Evolutionary conservation across 2,329 filamentous ascomycete genomes (phyloP).

Genomic region (Colletotrichum eremochloae): DNA sequence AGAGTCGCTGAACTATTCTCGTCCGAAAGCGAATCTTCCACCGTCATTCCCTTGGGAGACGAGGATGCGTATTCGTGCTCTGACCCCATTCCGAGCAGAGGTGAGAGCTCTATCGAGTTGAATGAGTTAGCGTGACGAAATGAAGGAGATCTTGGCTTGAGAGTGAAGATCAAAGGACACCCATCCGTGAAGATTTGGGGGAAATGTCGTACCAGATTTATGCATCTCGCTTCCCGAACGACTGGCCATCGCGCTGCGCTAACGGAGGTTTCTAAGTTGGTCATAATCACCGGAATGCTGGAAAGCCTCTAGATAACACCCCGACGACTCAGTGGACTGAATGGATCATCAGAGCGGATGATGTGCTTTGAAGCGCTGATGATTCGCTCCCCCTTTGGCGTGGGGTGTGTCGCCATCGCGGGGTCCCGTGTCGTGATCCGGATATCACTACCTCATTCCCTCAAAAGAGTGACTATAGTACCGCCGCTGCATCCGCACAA

Average conservation of each 20-base stretch:
- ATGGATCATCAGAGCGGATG: conserved; percentile 18
- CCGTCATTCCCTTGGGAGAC: conserved; percentile 25
- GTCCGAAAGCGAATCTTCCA: conserved; percentile 24
- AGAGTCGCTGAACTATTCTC: conserved; percentile 4
- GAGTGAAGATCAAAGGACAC: background rate
- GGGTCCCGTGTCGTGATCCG: conserved; percentile 40
- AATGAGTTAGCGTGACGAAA: conserved; percentile 3
- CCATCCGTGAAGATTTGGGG: too few species aligned
- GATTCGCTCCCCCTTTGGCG: conserved; percentile 37
- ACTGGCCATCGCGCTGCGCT: conserved; percentile 32
- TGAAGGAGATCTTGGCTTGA: background rate
- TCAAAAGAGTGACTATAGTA: background rate
- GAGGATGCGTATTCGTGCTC: conserved; percentile 35
- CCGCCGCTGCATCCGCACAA: background rate
- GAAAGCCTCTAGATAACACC: conserved; percentile 5
- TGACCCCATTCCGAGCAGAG: conserved; percentile 36
- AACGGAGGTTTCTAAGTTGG: conserved; percentile 13
- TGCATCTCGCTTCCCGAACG: conserved; percentile 28
- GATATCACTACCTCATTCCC: conserved; percentile 18
- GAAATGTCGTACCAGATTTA: conserved; percentile 33
- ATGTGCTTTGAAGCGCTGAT: conserved; percentile 37
- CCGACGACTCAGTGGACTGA: conserved; percentile 3
- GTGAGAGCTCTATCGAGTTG: conserved; percentile 35
- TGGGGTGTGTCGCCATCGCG: conserved; percentile 42
- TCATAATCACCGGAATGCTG: conserved; percentile 15